Evolutionary conservation across 257 asterid genomes (phyloP).

Genomic region (Solanum sejunctum): DNA sequence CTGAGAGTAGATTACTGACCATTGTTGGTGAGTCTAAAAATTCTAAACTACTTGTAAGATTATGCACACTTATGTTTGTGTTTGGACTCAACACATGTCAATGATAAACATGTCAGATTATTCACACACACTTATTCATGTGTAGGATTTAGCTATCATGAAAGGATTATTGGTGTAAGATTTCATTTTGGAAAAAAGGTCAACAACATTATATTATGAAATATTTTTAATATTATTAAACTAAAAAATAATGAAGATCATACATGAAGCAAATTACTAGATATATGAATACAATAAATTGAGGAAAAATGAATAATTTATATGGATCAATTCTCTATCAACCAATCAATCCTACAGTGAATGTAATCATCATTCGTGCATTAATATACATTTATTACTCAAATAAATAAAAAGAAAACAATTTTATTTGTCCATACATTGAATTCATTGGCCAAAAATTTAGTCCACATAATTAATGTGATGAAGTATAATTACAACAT

Average conservation of each 20-base stretch:
- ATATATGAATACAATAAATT: background rate
- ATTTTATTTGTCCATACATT: background rate
- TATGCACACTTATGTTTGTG: too few species aligned
- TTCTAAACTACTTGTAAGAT: too few species aligned
- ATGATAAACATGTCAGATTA: background rate
- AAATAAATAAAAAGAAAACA: background rate
- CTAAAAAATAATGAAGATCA: background rate
- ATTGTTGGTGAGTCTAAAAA: too few species aligned
- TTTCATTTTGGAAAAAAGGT: background rate
- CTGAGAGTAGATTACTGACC: too few species aligned
- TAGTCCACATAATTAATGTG: background rate
- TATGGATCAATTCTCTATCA: background rate
- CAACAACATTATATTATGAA: background rate
- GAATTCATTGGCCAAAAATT: background rate
- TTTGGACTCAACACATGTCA: background rate
- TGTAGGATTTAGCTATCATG: background rate
- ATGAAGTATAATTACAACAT: background rate
- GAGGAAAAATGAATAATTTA: background rate
- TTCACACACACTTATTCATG: background rate
- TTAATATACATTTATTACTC: background rate
- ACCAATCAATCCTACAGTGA: background rate
- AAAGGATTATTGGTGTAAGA: background rate
- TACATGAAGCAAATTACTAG: background rate
- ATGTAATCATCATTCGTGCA: background rate
- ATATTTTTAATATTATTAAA: background rate